Evolutionary conservation across 106 monocot species (phyloP), one percentile per base, ranked within the genome.

Genomic region (Phalaenopsis equestris): DNA sequence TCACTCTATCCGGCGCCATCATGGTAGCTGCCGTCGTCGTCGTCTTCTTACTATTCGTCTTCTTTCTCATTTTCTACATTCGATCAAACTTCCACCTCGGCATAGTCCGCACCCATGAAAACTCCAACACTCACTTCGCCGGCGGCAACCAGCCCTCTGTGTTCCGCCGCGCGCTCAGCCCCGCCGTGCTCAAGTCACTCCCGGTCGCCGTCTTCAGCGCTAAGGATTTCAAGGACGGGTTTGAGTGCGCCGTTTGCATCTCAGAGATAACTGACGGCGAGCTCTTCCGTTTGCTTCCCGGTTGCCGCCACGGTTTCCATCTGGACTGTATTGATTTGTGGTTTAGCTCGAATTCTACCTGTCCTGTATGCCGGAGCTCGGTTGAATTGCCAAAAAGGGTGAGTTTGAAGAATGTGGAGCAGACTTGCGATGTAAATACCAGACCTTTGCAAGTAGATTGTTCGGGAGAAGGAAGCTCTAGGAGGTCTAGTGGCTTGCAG

Each of bases 291-390:
- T 48, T 91, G 72, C 91, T 94, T n/a, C 94, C 94, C 3, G 80
- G 74, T 52, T 94, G 94, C 86, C 80, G 82, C 73, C 94, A 94
- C 56, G 83, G 83, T 11, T 93, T 94, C 85, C 93, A 93, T 79
- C 41, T 80, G 19, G 88, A 87, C 21, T 93, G 93, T 85, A 90
- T 93, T 55, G 90, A 87, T 38, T 89, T 79, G 74, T 93, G 93
- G 93, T 82, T 93, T 15, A 58, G 42, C 43, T 82, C 85, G 10
- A 77, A 86, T 55, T 55, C 84, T 1, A 88, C 80, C 42, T 93
- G 93, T 67, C 93, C 93, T 6, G 75, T 89, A 4, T 93, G 93
- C 85, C 73, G 93, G 55, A 49, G 12, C 80, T 23, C 80, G 0
- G 77, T 84, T 5, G 67, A 45, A 8, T 6, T 19, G 76, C 49